Evolutionary conservation across 345 rosid species (phyloP), one percentile per base, ranked within the genome.

Genomic region (Citrus hindsii): DNA sequence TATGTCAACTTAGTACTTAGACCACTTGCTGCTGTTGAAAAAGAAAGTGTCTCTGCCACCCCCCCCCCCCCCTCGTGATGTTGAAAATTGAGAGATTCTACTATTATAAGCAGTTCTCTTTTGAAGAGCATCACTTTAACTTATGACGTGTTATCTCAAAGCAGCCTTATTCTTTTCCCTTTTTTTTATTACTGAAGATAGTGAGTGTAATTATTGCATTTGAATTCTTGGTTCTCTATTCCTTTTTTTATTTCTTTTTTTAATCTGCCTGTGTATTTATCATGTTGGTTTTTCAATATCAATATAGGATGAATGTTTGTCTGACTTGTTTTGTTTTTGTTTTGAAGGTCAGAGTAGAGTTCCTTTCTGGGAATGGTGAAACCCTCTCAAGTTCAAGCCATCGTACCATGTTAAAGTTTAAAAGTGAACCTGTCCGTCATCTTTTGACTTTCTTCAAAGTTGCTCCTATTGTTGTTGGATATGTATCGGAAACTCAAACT

Each of bases 281-380:
- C 28, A 16, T 33, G 28, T 27, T 46, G 77, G 51, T 9, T 74
- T 46, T 46, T 27, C 48, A 62, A 55, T 66, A 16, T 22, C 55
- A 14, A 32, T 8, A 60, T 12, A 46, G 24, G 16, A 32, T 35
- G 25, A 24, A 7, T 67, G 72, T 16, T 27, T 18, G 4, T 76
- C 64, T 76, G 48, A 82, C 33, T 38, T 73, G 6, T 58, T 75
- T 72, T 27, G 2, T 56, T 74, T 71, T n/a, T 53, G 19, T 63
- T 59, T 75, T 86, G 90, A 85, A 96, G 98, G 92, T 92, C 77
- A 90, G 97, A 79, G 89, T 90, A 76, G 97, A 88, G 69, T 84
- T 92, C 77, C 83, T 92, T 64, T 87, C 97, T 14, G 78, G 79
- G 27, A 78, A 85, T 83, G 95, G 98, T 79, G 83, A 85, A 82